Conservation (phyloP, 768 basidiomycete genomes). For the Ephemerocybe angulata region DNA sequence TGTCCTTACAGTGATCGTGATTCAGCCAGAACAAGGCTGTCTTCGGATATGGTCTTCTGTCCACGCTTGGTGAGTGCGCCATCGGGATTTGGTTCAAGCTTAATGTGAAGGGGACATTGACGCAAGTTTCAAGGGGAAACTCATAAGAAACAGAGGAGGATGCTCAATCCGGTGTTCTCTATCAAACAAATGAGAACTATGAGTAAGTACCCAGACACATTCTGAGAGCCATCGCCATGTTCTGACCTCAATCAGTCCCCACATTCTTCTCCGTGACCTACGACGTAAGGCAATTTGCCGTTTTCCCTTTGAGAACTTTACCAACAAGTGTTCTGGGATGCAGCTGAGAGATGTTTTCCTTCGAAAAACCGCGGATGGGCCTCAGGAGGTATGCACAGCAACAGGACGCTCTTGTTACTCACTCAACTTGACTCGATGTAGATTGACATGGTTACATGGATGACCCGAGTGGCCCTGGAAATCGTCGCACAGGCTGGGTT, state of each 20-base stretch:
- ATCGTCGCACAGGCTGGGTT: slow-evolving; percentile 48
- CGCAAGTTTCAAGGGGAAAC: slow-evolving; percentile 29
- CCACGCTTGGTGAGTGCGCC: slow-evolving; percentile 20
- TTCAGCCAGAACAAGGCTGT: slow-evolving; percentile 15
- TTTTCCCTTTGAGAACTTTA: background rate
- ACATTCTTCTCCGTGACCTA: slow-evolving; percentile 29
- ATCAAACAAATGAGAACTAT: slow-evolving; percentile 36
- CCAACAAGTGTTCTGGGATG: background rate
- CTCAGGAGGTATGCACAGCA: slow-evolving; percentile 19
- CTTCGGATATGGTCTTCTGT: slow-evolving; percentile 27
- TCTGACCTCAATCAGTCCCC: slow-evolving; percentile 25
- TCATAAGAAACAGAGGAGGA: slow-evolving; percentile 40
- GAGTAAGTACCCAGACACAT: slow-evolving; percentile 17
- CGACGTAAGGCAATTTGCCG: too few species aligned
- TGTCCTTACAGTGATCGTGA: background rate
- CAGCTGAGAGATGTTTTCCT: slow-evolving; percentile 27
- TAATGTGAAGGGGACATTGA: background rate
- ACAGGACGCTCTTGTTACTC: background rate
- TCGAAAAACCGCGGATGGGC: slow-evolving; percentile 23
- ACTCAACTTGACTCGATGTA: background rate
- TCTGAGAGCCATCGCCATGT: background rate
- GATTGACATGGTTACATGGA: slow-evolving; percentile 31
- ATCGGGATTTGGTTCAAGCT: background rate
- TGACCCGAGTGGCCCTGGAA: slow-evolving; percentile 44
- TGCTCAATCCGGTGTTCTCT: slow-evolving; percentile 44